These are phyloP conservation scores for Ramaria sp. DNA, from an alignment of 768 basidiomycete species.

Conservation along the genomic window DNA sequence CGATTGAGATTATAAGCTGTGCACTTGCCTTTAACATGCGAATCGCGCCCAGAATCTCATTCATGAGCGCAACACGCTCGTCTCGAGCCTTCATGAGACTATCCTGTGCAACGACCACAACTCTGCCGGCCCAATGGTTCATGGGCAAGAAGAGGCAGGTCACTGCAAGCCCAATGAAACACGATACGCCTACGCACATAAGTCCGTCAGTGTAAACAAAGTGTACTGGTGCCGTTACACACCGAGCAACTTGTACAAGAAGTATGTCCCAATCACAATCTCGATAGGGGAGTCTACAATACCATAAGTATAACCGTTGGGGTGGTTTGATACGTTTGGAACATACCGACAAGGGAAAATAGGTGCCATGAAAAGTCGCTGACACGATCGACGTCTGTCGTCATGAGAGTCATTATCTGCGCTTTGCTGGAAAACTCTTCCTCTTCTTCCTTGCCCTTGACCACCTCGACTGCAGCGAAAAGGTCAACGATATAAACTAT, in stretches of 20 bases:
- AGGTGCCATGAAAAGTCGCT: conserved; percentile 76
- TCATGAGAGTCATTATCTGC: conserved; percentile 95
- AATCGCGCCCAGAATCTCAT: conserved; percentile 84
- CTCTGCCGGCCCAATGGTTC: conserved; percentile 76
- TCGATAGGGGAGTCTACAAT: conserved; percentile 67
- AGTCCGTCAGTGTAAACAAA: neutral
- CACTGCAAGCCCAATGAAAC: conserved; percentile 67
- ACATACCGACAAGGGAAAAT: conserved; percentile 59
- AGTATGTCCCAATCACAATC: conserved; percentile 58
- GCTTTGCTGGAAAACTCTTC: conserved; percentile 45
- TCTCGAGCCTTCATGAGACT: conserved; percentile 88
- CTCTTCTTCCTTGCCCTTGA: conserved; percentile 41
- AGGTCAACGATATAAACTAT: neutral
- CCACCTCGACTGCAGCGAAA: conserved; percentile 22
- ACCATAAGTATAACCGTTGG: neutral
- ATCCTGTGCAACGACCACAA: conserved; percentile 69
- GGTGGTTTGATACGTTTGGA: neutral
- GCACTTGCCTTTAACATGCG: conserved; percentile 67
- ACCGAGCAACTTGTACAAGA: conserved; percentile 74
- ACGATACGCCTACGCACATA: conserved; percentile 40
- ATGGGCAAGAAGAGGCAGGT: conserved; percentile 56
- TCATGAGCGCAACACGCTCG: conserved; percentile 86
- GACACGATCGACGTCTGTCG: conserved; percentile 86
- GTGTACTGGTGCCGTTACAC: conserved; percentile 11
- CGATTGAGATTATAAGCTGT: neutral